phyloP scores from a whole-genome alignment of 164 flowering plant species.

The Vitis vinifera region DNA sequence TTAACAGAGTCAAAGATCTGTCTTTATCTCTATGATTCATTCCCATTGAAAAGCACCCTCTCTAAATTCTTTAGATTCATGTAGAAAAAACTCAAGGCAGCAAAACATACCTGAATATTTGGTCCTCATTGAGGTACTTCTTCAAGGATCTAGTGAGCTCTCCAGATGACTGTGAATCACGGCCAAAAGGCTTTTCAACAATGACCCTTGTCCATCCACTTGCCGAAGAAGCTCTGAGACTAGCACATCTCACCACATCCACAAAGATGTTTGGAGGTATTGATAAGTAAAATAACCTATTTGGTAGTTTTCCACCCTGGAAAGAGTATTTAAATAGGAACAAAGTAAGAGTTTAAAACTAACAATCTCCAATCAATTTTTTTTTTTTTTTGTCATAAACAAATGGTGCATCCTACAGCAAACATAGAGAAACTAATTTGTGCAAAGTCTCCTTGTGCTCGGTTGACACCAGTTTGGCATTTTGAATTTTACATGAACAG shows the following conservation, averaged over 20 bases:
- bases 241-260: constrained; percentile 78
- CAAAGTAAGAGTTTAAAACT: background rate
- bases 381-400: background rate
- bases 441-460: no score
- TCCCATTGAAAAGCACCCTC: background rate
- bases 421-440: no score
- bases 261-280: constrained; percentile 86
- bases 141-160: constrained; percentile 70
- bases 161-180: constrained; percentile 71
- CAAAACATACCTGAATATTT: constrained; percentile 69
- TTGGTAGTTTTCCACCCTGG: constrained; percentile 62
- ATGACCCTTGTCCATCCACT: constrained; percentile 92
- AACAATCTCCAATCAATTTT: background rate
- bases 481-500: no score
- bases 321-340: background rate
- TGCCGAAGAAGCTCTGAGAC: constrained; percentile 60
- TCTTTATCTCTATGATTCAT: background rate
- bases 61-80: no score
- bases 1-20: background rate
- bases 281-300: constrained; percentile 86
- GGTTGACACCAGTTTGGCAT: no score
- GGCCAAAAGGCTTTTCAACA: constrained; percentile 95
- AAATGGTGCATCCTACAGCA: no score
- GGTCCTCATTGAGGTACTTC: constrained; percentile 76
- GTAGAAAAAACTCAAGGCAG: background rate